These are phyloP conservation scores for Rhodamnia argentea DNA, from an alignment of 345 rosid genomes.

Conservation along the genomic window DNA sequence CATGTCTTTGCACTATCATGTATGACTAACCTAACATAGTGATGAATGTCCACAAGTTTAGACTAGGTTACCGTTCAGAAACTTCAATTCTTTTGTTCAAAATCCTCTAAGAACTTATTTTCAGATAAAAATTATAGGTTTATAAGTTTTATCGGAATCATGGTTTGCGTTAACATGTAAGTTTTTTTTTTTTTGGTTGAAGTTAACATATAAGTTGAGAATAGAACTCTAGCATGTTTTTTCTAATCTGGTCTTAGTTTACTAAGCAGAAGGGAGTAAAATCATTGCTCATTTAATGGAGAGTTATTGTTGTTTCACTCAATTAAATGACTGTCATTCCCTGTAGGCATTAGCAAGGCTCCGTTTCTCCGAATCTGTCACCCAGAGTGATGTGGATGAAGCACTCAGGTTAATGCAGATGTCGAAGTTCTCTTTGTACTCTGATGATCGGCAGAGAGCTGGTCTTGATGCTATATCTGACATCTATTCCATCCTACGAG, in stretches of 20 bases:
- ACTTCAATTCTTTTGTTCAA: not conserved
- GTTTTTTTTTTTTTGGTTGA: no score
- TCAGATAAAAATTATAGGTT: not conserved
- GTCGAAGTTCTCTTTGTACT: slow-evolving; percentile 94
- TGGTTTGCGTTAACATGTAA: not conserved
- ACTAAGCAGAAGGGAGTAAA: not conserved
- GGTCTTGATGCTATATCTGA: slow-evolving; percentile 98
- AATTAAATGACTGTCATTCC: not conserved
- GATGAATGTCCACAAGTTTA: not conserved
- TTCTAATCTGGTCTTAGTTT: not conserved
- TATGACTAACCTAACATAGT: not conserved
- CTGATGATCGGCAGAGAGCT: slow-evolving; percentile 80
- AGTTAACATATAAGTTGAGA: not conserved
- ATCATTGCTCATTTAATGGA: not conserved
- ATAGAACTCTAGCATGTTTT: not conserved
- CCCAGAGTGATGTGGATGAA: slow-evolving; percentile 98
- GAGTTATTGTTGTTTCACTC: not conserved
- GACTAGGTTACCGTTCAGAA: not conserved
- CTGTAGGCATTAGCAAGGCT: slow-evolving; percentile 90
- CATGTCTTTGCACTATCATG: not conserved
- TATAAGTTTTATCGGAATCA: not conserved
- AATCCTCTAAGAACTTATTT: not conserved
- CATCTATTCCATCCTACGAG: slow-evolving; percentile 87
- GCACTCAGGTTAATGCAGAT: slow-evolving; percentile 96
- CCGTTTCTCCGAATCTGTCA: slow-evolving; percentile 86